A percentile compares a stretch with the other conserved stretches of the same genome.
phyloP scores from a whole-genome alignment of 257 asterid genomes.

The Henckelia pumila region DNA sequence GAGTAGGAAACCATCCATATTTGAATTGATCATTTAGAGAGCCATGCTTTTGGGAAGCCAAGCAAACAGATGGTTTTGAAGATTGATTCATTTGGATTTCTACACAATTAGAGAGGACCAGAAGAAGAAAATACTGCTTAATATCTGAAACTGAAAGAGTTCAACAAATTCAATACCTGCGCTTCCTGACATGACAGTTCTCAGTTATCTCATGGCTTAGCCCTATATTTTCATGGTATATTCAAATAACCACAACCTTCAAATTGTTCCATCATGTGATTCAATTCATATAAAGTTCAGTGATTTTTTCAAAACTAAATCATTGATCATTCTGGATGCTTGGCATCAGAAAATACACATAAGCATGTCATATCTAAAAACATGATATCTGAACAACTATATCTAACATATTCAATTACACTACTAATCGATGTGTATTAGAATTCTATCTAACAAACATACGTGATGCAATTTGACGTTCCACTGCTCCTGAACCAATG shows the following conservation, averaged over 20 bases:
- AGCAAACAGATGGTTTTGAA: not conserved
- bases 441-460: constrained; percentile 44
- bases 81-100: not conserved
- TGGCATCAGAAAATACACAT: constrained; percentile 11
- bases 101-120: not conserved
- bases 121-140: not conserved
- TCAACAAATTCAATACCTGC: not conserved
- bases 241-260: not conserved
- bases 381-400: not conserved
- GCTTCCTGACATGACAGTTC: constrained; percentile 5
- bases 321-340: not conserved
- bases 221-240: not conserved
- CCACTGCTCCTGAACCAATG: constrained; percentile 45
- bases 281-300: not conserved
- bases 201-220: not conserved
- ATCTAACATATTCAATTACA: not conserved
- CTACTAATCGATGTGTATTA: constrained; percentile 33
- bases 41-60: constrained; percentile 3
- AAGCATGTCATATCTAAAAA: not conserved
- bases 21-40: constrained; percentile 6
- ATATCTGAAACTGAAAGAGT: not conserved
- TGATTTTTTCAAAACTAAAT: constrained; percentile 1
- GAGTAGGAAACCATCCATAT: not conserved
- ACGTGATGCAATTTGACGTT: constrained; percentile 42
- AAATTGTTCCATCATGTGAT: not conserved